Evolutionary conservation across 2,329 filamentous ascomycete genomes (phyloP).

Genomic region (Cladorrhinum sp.): DNA sequence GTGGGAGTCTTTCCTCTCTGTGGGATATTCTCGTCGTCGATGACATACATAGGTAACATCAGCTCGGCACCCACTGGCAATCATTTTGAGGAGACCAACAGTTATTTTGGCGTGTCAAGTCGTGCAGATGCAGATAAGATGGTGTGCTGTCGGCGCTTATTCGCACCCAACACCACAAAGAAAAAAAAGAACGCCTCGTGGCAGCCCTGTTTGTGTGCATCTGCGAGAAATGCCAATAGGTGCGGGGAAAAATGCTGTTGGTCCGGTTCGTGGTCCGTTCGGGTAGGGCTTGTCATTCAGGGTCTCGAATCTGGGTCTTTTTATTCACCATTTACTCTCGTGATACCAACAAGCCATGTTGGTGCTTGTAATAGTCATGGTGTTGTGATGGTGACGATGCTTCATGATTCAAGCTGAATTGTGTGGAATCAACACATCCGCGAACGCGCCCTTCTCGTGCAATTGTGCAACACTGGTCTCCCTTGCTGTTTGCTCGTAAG

Average conservation of each 20-base stretch:
- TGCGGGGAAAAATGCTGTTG: slow-evolving; percentile 5
- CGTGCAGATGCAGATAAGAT: neutral
- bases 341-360: no score
- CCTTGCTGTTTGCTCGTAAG: neutral
- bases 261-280: slow-evolving; percentile 9
- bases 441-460: neutral
- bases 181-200: slow-evolving; percentile 9
- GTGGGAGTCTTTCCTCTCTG: no score
- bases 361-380: no score
- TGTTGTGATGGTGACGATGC: neutral
- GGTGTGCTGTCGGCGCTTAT: slow-evolving; percentile 18
- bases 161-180: slow-evolving; percentile 5
- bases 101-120: slow-evolving; percentile 4
- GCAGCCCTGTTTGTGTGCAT: slow-evolving; percentile 3
- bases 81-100: neutral
- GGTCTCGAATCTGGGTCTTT: neutral
- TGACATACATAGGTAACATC: no score
- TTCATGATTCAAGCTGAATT: neutral
- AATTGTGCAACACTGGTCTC: neutral
- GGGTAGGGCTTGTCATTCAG: slow-evolving; percentile 9
- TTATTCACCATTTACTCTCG: neutral
- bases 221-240: slow-evolving; percentile 6
- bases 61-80: neutral
- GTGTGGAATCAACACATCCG: neutral
- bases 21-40: no score